Evolutionary conservation across 2,329 filamentous ascomycete species (phyloP), one percentile per base, ranked within the genome.

Genomic region (Ophidiomyces ophidiicola): DNA sequence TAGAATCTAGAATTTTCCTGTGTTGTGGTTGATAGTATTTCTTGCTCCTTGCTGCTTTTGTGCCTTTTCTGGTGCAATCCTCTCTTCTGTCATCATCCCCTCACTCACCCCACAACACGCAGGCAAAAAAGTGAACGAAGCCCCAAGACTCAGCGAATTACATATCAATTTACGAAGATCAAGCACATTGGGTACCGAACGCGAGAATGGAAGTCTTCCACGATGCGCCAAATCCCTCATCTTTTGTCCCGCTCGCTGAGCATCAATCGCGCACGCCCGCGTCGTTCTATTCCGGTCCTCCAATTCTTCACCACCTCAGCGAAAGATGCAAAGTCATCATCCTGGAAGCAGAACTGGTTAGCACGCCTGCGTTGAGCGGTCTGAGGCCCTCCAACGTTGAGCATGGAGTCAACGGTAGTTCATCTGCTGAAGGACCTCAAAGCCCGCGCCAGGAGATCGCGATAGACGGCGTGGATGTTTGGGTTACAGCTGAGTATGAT

Each of bases 401-500:
- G 14, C 38, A 42, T 10, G 24, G 32, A 6, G 37, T 42, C 28
- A 38, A 38, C 18, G 31, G 29, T 17, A 8, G 17, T 3, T 12
- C 31, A 19, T 11, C 17, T 6, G 43, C 44, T 2, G 36, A 32
- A 6, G 44, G 11, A 2, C 15, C 29, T 12, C 31, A 43, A 30
- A 29, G 36, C 4, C 50, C 52, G 15, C 54, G 50, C 21, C 59
- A 53, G 14, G 56, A 62, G 36, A 41, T 61, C 19, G 53, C 59
- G 3, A 53, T 69, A 14, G 53, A 60, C 8, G 56, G 50, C 7
- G 48, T 69, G 4, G 59, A 66, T 43, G 50, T 63, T 12, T 69
- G 64, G 61, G 64, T 67, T n/a, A 65, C 65, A 28, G 67, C 65
- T 18, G 62, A 67, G 65, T 68, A 53, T 46, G 58, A 32, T 3